Conservation (phyloP, 1,284 basidiomycete species). For the Ceratobasidium papillatum region DNA sequence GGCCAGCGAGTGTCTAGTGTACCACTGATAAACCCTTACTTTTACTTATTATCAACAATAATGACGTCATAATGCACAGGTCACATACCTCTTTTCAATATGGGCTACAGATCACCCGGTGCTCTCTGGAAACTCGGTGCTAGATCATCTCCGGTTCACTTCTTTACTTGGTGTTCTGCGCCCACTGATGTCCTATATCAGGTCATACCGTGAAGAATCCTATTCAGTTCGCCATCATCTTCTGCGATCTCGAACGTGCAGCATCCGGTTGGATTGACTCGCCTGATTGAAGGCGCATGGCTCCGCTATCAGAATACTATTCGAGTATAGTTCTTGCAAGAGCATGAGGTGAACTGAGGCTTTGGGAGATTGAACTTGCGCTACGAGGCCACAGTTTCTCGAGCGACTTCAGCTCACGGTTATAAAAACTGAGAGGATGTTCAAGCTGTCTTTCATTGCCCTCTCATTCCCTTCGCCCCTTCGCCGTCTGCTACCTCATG, state of each 20-base stretch:
- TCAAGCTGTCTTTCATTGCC: too few species aligned
- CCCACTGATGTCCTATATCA: background rate
- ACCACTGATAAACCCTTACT: too few species aligned
- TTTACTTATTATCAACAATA: too few species aligned
- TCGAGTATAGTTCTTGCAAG: too few species aligned
- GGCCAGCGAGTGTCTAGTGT: background rate
- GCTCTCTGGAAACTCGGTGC: background rate
- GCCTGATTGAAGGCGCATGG: background rate
- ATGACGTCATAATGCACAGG: background rate
- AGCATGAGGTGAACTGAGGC: too few species aligned
- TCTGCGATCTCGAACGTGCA: background rate
- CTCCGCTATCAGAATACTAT: background rate
- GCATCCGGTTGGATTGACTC: background rate
- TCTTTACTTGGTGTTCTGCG: background rate
- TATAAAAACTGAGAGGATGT: too few species aligned
- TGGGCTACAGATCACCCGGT: background rate
- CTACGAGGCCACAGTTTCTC: too few species aligned
- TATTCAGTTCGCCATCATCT: background rate
- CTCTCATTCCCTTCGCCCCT: too few species aligned
- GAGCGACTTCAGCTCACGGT: too few species aligned
- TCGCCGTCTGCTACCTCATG: background rate
- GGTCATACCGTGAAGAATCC: too few species aligned
- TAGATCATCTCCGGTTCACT: background rate
- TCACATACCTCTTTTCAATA: background rate
- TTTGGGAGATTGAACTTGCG: too few species aligned